Evolutionary conservation across 495 filamentous ascomycete genomes (phyloP), one percentile per base, ranked within the genome.

Genomic region (Clohesyomyces aquaticus): DNA sequence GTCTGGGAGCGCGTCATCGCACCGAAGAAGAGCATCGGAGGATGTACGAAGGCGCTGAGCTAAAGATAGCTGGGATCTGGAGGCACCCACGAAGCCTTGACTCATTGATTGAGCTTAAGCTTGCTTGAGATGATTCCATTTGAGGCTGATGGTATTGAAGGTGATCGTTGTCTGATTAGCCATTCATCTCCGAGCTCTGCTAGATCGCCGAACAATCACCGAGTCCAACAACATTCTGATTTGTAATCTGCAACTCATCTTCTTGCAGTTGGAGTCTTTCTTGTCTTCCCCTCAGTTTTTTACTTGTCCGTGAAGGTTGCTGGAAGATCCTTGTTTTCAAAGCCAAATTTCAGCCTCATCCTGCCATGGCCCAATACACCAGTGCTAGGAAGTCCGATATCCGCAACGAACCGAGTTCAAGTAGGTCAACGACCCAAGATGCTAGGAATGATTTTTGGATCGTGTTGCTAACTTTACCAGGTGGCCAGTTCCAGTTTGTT

Each of bases 401-500:
- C 52, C 2, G 47, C 28, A 55, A 55, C 27, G n/a, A 41, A 41
- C 52, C 21, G 3, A 38, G 29, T 55, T 8, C 11, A 55, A 29
- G 52, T 55, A 55, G 52, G 27, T n/a, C n/a, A 11, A 38, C 35
- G 9, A 26, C 9, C 41, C 29, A 38, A 53, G 25, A 19, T 12
- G 19, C 14, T 38, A 25, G 9, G 2, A 50, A 14, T 6, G 6
- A 21, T n/a, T 50, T 50, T 18, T 26, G 26, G 58, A 23, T 61
- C 22, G 48, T n/a, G 43, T 54, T 23, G 18, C 26, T 29, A 32
- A 52, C 2, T 35, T 21, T 11, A 10, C 38, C 43, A 68, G 64
- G 10, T 59, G 46, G 14, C 18, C 25, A 27, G n/a, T 74, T 74
- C 46, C 69, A 72, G 56, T 76, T 76, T 49, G 69, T 77, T 23